Percentiles rank a stretch among this genome's conserved stretches.
These are phyloP conservation scores for Aspergillus melleus DNA, from an alignment of 2,329 filamentous ascomycete genomes.

Conservation along the genomic window DNA sequence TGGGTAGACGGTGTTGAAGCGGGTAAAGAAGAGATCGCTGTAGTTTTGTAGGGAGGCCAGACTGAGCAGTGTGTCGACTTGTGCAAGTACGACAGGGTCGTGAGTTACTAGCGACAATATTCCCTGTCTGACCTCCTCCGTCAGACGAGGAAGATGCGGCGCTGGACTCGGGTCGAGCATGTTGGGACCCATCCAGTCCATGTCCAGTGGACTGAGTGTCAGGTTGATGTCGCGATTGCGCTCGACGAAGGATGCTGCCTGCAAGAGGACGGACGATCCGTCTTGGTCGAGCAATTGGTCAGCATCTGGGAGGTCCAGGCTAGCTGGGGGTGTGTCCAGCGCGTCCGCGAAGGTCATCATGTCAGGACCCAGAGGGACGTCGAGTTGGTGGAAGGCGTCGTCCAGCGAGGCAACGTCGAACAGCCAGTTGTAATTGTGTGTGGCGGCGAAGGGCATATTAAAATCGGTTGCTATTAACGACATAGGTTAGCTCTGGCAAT, in stretches of 20 bases:
- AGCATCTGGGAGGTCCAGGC: neutral
- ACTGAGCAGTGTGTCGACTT: constrained; percentile 44
- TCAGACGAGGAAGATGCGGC: constrained; percentile 25
- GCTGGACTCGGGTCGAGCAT: constrained; percentile 9
- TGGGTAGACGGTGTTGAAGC: constrained; percentile 62
- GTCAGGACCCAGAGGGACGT: constrained; percentile 26
- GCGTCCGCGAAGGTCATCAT: constrained; percentile 22
- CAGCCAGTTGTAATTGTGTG: constrained; percentile 63
- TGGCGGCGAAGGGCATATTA: constrained; percentile 65
- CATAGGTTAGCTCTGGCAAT: neutral
- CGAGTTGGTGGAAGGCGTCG: constrained; percentile 30
- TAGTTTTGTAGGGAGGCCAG: constrained; percentile 55
- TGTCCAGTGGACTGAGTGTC: constrained; percentile 14
- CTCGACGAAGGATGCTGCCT: constrained; percentile 27
- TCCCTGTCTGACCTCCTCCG: constrained; percentile 35
- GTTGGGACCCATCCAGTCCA: constrained; percentile 31
- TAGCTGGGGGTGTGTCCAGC: constrained; percentile 4
- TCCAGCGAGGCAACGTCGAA: constrained; percentile 51
- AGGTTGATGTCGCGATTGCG: neutral
- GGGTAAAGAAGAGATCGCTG: constrained; percentile 60
- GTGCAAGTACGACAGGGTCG: constrained; percentile 39
- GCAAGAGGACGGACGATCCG: constrained; percentile 24
- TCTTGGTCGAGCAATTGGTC: constrained; percentile 7
- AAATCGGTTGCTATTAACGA: constrained; percentile 54
- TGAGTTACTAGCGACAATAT: constrained; percentile 55